Base-by-base conservation (phyloP, 352 stramenopile species). In the Globisporangium uncinulatum region DNA sequence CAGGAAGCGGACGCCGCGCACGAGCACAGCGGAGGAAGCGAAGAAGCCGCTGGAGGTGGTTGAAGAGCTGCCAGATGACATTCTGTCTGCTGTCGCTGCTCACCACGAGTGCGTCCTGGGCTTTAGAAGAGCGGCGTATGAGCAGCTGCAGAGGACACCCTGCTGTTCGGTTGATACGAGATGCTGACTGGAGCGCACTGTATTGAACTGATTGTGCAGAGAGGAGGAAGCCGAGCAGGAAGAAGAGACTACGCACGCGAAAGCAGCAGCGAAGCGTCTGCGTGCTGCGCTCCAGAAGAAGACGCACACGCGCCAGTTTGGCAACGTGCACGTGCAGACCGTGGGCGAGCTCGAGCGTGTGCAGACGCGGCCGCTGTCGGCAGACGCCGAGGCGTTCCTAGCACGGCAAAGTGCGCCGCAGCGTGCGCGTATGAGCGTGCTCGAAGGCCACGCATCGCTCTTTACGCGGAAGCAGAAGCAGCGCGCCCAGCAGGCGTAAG, bases 381-480 rank as follows among this genome's bases (percentile, higher is more conserved):
- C 63, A 9, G 74, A 68, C 39, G 79, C 80, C 5, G 59, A 70
- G 41, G 55, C 64, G 36, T 91, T 93, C 54, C 37, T 91, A n/a
- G 58, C 70, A 24, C 75, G 71, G 49, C 74, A 71, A 36, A 54
- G 21, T 7, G 83, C 83, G 1, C 83, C 83, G n/a, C 70, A 71
- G 6, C 71, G 79, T 34, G 57, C 58, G 36, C 75, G 83, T 46
- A 86, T 88, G 71, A 84, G 76, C 57, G 65, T 89, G 47, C 57
- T 93, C 21, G 72, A 89, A 24, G 83, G 83, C 49, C 83, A 93
- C 54, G 21, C 71, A 29, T 70, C 80, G 39, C 67, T 79, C 49
- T 93, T 93, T 51, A 76, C 74, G 45, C 90, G 87, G 68, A 86
- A 87, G 57, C 76, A 92, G 65, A 87, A 87, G 57, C 56, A 69